Base-by-base conservation (phyloP, 345 rosid genomes). In the Boechera retrofracta region DNA sequence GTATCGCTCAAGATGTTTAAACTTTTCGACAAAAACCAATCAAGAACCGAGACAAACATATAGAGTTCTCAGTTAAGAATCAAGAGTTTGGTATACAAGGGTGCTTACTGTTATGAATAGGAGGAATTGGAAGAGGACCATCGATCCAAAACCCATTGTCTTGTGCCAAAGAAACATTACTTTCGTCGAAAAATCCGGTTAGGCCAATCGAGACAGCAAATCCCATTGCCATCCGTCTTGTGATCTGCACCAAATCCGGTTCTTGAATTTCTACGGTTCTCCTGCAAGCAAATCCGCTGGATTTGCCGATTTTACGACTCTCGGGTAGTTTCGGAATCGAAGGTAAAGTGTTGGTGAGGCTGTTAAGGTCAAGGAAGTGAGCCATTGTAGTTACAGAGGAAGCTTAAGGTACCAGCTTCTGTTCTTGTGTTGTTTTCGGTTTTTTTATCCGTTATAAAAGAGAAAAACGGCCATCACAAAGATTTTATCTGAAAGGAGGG, bases 101-200 rank as follows among this genome's bases (percentile, higher is more conserved):
- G 61, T 39, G 74, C 93, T 86, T 79, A 90, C 97, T 84, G 80
- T 91, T 92, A 69, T 86, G 83, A 33, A 84, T 82, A 18, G 91
- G 76, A 66, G 92, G 95, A 48, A 86, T 71, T 0, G 89, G 86
- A 36, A 94, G 78, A 48, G 90, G 95, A 55, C 84, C 85, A 38
- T 81, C 86, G 69, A 78, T 60, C 93, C 93, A 90, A 65, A 78
- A 88, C 4, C 91, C 91, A 56, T 92, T 94, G 44, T 86, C 91
- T 72, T 88, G 83, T 5, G 97, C 97, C 7, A 81, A 77, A 35
- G 95, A 83, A 35, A 66, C 64, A 28, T 78, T 82, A 10, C 66
- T 74, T 29, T 13, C 3, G 10, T 77, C 75, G 15, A 72, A 64
- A 54, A 56, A 48, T 41, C 81, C 89, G 35, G 74, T 21, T 1